Evolutionary conservation across 2,329 filamentous ascomycete species (phyloP).

Genomic region (Aspergillus quadricinctus): DNA sequence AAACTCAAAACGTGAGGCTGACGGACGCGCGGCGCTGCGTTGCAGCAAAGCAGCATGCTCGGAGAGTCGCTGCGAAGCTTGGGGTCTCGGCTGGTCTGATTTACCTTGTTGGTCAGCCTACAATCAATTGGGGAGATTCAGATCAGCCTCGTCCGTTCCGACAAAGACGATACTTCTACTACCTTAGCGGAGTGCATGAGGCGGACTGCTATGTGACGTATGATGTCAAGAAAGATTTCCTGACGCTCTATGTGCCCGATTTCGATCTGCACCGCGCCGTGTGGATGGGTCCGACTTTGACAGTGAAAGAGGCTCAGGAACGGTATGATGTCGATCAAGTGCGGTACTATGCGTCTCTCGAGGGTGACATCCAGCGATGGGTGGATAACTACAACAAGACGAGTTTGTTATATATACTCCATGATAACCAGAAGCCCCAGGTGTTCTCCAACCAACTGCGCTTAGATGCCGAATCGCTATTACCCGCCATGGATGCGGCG

Average conservation of each 20-base stretch:
- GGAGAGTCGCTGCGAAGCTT: constrained; percentile 42
- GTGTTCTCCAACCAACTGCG: constrained; percentile 14
- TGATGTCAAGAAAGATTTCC: constrained; percentile 54
- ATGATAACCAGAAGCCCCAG: constrained; percentile 32
- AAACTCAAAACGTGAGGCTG: constrained; percentile 4
- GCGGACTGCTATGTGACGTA: constrained; percentile 55
- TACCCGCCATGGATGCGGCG: constrained; percentile 60
- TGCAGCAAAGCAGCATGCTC: constrained; percentile 51
- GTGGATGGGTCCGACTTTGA: constrained; percentile 41
- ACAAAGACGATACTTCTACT: constrained; percentile 60
- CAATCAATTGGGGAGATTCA: constrained; percentile 52
- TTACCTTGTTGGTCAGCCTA: constrained; percentile 52
- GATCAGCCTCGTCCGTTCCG: constrained; percentile 55
- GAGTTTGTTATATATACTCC: constrained; percentile 35
- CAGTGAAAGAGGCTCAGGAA: constrained; percentile 53
- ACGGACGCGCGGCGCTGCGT: neutral
- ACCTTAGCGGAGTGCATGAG: constrained; percentile 53
- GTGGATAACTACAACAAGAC: constrained; percentile 18
- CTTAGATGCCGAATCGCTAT: constrained; percentile 26
- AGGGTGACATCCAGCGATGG: constrained; percentile 47
- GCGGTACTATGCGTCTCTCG: constrained; percentile 50
- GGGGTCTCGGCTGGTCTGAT: constrained; percentile 47
- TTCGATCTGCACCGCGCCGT: constrained; percentile 51
- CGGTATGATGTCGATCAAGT: constrained; percentile 69
- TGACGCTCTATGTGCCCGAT: constrained; percentile 70